These are phyloP conservation scores for Canariomyces notabilis DNA, from an alignment of 2,329 filamentous ascomycete genomes.

Conservation along the genomic window DNA sequence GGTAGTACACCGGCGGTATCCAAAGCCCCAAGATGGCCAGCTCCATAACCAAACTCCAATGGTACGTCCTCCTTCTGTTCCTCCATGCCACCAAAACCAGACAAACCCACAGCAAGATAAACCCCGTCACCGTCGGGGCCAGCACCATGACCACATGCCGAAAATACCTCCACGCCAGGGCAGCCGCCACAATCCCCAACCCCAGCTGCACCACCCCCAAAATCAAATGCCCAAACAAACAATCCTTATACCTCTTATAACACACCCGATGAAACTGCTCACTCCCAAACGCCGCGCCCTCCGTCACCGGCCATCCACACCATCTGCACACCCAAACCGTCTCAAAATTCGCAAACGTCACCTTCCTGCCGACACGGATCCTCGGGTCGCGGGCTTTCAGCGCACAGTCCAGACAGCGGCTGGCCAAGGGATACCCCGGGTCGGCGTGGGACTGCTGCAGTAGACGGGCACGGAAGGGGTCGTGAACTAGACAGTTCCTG, in stretches of 20 bases:
- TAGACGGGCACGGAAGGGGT: constrained; percentile 29
- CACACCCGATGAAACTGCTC: constrained; percentile 39
- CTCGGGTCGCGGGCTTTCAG: constrained; percentile 32
- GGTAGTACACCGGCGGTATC: constrained; percentile 28
- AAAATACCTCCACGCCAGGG: constrained; percentile 37
- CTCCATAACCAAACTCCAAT: constrained; percentile 36
- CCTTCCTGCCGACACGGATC: constrained; percentile 34
- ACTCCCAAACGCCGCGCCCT: constrained; percentile 29
- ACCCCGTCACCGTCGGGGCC: constrained; percentile 34
- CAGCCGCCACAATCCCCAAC: constrained; percentile 32
- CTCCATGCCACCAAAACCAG: constrained; percentile 33
- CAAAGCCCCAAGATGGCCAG: constrained; percentile 32
- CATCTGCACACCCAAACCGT: constrained; percentile 39
- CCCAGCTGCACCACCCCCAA: constrained; percentile 36
- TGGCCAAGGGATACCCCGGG: constrained; percentile 35
- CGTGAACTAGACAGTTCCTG: constrained; percentile 35
- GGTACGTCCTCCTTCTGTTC: constrained; percentile 35
- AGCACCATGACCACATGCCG: constrained; percentile 29
- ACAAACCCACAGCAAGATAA: constrained; percentile 34
- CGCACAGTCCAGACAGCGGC: constrained; percentile 38
- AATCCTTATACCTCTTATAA: constrained; percentile 35
- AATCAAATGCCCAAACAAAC: constrained; percentile 35
- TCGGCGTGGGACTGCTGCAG: constrained; percentile 30
- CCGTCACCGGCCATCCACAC: constrained; percentile 38
- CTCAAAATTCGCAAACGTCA: constrained; percentile 33